phyloP scores from a whole-genome alignment of 257 asterid species.

The Forsythia suspensa region DNA sequence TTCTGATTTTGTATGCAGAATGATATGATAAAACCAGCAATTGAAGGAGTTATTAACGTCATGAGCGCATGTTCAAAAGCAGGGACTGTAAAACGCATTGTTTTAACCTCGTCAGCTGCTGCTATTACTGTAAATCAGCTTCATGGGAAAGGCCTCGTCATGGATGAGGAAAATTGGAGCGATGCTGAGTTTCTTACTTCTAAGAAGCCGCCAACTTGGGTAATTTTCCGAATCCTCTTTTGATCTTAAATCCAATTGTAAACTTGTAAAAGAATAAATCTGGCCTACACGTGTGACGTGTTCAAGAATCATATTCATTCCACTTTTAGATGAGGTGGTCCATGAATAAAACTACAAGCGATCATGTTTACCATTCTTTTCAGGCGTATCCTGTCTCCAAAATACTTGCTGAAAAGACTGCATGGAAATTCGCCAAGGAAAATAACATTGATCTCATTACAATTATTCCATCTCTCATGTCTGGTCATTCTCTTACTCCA shows the following conservation, averaged over 20 bases:
- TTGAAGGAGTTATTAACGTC: constrained; percentile 26
- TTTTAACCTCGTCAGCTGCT: constrained; percentile 36
- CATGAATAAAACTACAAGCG: too few relatives aligned
- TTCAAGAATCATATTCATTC: too few relatives aligned
- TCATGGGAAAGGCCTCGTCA: constrained; percentile 13
- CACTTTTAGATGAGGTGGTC: too few relatives aligned
- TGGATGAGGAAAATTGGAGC: constrained; percentile 32
- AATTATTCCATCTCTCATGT: constrained; percentile 26
- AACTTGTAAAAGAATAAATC: too few relatives aligned
- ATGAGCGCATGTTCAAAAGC: constrained; percentile 26
- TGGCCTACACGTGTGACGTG: too few relatives aligned
- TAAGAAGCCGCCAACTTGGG: background rate
- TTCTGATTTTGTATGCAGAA: constrained; percentile 4
- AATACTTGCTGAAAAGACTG: constrained; percentile 33
- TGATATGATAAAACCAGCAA: constrained; percentile 32
- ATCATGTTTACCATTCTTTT: too few relatives aligned
- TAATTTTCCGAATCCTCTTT: background rate
- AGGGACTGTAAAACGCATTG: constrained; percentile 17
- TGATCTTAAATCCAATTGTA: too few relatives aligned
- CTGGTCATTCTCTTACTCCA: constrained; percentile 27
- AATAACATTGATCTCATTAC: constrained; percentile 27
- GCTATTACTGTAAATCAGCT: constrained; percentile 24
- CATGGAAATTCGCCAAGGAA: constrained; percentile 34
- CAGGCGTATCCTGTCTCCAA: constrained; percentile 28
- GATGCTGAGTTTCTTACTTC: constrained; percentile 26